These are phyloP conservation scores for Lagerstroemia speciosa DNA, from an alignment of 345 rosid species.

Conservation along the genomic window DNA sequence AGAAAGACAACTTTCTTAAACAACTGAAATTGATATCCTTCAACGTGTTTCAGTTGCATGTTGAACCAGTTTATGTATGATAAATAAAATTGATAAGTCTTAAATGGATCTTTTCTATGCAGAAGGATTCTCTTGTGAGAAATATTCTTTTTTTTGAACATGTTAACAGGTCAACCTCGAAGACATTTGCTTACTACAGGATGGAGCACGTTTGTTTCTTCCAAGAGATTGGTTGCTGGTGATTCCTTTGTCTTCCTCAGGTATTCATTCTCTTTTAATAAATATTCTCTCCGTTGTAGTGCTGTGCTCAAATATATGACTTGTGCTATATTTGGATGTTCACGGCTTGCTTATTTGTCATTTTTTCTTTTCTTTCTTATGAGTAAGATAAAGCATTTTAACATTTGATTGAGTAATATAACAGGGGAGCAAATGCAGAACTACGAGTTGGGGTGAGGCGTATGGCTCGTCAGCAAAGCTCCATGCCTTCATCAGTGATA, in stretches of 20 bases:
- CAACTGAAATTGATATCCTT: neutral
- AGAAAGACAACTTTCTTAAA: no score
- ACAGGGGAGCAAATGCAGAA: conserved; percentile 65
- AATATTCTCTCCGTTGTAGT: neutral
- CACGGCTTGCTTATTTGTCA: no score
- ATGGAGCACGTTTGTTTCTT: conserved; percentile 91
- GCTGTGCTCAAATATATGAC: neutral
- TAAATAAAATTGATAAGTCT: no score
- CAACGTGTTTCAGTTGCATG: neutral
- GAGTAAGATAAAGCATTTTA: neutral
- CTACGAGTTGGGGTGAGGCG: conserved; percentile 76
- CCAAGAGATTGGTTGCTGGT: conserved; percentile 80
- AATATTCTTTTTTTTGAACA: neutral
- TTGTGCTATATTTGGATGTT: neutral
- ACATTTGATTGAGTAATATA: neutral
- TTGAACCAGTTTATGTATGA: neutral
- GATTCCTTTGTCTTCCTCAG: conserved; percentile 87
- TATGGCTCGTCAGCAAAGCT: conserved; percentile 53
- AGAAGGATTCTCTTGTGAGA: neutral
- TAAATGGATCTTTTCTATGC: neutral
- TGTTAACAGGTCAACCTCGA: conserved; percentile 71
- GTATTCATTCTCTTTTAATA: conserved; percentile 24
- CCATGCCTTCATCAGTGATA: conserved; percentile 84
- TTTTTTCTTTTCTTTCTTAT: neutral
- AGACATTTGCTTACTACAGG: conserved; percentile 94